Evolutionary conservation across 1,284 basidiomycete genomes (phyloP).

Genomic region (Xanthoconium separans): DNA sequence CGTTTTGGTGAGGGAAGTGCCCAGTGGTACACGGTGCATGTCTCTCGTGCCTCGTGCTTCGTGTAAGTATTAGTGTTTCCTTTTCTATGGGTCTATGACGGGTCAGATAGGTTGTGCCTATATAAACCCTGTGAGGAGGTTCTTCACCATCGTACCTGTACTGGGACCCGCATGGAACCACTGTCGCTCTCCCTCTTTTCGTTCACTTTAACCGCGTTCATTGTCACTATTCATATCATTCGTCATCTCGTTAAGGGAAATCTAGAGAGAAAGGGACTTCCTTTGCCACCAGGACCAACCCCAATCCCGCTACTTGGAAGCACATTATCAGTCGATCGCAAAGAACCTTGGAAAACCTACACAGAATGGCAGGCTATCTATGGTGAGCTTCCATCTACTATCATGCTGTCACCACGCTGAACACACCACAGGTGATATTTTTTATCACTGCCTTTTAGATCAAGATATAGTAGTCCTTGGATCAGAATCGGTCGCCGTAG

Average conservation of each 20-base stretch:
- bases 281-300: constrained; percentile 8
- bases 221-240: constrained; percentile 1
- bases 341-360: constrained; percentile 17
- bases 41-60: too few relatives aligned
- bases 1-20: too few relatives aligned
- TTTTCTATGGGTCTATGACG: too few relatives aligned
- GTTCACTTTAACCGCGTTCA: not conserved
- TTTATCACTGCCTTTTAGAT: constrained; percentile 14
- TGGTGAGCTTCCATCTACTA: not conserved
- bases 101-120: too few relatives aligned
- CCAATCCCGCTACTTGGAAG: constrained; percentile 13
- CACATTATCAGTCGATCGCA: not conserved
- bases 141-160: not conserved
- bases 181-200: not conserved
- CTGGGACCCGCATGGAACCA: not conserved
- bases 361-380: constrained; percentile 12
- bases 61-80: too few relatives aligned
- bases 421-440: constrained; percentile 2
- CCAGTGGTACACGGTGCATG: too few relatives aligned
- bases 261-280: not conserved
- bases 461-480: constrained; percentile 13
- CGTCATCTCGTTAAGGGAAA: not conserved
- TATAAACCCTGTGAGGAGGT: too few relatives aligned
- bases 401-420: not conserved
- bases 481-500: constrained; percentile 3